Evolutionary conservation across 2,329 filamentous ascomycete genomes (phyloP).

Genomic region (Plenodomus biglobosus): DNA sequence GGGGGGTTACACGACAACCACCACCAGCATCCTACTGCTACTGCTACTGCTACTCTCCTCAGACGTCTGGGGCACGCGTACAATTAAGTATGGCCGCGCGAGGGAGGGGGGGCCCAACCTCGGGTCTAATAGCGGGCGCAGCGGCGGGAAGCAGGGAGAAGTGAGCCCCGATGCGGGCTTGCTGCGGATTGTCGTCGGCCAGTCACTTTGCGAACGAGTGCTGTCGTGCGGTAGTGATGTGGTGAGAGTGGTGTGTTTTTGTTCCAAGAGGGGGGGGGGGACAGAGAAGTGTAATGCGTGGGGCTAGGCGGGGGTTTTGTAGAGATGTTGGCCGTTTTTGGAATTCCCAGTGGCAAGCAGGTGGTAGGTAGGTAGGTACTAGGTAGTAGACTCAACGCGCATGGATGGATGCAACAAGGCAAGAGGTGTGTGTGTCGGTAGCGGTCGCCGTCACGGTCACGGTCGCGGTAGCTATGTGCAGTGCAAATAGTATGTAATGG

Average conservation of each 20-base stretch:
- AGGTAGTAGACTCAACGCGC: not conserved
- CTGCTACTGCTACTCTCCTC: not conserved
- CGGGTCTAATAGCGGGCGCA: conserved; percentile 1
- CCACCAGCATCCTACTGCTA: conserved; percentile 9
- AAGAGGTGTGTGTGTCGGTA: not conserved
- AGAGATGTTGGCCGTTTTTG: not conserved
- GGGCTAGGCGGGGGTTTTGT: not conserved
- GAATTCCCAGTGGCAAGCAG: no score
- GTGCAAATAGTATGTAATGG: no score
- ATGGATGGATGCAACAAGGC: not conserved
- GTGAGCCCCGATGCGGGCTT: not conserved
- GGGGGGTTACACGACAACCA: conserved; percentile 7
- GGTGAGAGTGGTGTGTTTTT: conserved; percentile 9
- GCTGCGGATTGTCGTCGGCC: not conserved
- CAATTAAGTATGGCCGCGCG: conserved; percentile 3
- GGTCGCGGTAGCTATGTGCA: no score
- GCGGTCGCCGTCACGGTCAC: no score
- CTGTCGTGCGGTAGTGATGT: conserved; percentile 1
- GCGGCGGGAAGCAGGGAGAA: not conserved
- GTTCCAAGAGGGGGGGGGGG: not conserved
- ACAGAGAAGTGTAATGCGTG: conserved; percentile 4
- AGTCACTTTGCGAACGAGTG: conserved; percentile 4
- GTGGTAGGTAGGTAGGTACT: no score
- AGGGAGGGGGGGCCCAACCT: not conserved
- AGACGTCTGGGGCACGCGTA: conserved; percentile 12